phyloP scores from a whole-genome alignment of 441 rosid species.

The Euphorbia schlechtendalii region DNA sequence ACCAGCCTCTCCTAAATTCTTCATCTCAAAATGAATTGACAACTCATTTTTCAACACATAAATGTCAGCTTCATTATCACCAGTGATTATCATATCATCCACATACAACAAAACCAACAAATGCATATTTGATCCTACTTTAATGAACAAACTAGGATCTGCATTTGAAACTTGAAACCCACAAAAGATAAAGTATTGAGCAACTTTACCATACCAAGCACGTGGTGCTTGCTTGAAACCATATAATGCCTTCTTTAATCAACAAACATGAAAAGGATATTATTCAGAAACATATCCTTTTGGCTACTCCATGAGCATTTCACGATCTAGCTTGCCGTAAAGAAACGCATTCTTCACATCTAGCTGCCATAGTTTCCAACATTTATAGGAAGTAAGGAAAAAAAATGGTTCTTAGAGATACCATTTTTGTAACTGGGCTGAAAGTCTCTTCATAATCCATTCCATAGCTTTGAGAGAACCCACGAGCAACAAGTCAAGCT shows the following conservation, averaged over 20 bases:
- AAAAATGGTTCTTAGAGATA: not conserved
- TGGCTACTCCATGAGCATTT: not conserved
- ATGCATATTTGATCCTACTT: not conserved
- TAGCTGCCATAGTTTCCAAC: not conserved
- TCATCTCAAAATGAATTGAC: slow-evolving; percentile 3
- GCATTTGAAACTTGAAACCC: not conserved
- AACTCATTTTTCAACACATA: not conserved
- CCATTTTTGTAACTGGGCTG: not conserved
- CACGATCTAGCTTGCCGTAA: not conserved
- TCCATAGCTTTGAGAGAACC: slow-evolving; percentile 1
- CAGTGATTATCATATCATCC: not conserved
- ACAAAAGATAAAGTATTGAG: slow-evolving; percentile 2
- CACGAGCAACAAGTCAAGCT: not conserved
- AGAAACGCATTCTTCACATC: not conserved
- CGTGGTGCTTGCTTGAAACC: not conserved
- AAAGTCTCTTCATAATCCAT: not conserved
- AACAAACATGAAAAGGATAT: not conserved
- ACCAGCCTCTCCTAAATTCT: not conserved
- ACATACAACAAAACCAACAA: not conserved
- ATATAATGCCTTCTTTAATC: not conserved
- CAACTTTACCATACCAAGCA: not conserved
- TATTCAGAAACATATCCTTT: not conserved
- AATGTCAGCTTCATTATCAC: not conserved
- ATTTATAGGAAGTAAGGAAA: not conserved
- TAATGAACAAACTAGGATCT: not conserved